phyloP scores from a whole-genome alignment of 768 basidiomycete species.

The Pulveroboletus sp. region DNA sequence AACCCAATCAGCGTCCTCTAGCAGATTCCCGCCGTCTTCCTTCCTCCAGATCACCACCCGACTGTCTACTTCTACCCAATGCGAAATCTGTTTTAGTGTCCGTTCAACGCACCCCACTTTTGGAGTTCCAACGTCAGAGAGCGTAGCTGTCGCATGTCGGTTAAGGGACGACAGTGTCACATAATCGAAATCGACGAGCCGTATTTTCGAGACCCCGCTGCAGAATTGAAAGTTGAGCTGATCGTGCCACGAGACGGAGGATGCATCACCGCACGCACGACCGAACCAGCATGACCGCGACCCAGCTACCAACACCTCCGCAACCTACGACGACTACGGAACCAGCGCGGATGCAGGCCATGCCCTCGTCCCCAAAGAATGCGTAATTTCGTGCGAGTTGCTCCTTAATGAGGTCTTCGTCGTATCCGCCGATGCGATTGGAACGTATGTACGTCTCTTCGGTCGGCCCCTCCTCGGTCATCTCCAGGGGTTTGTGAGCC shows the following conservation, averaged over 20 bases:
- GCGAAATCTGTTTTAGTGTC: conserved; percentile 63
- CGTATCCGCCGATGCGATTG: conserved; percentile 38
- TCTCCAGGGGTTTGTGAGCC: not conserved
- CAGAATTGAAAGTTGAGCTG: not conserved
- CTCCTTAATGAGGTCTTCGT: conserved; percentile 81
- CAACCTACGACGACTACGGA: conserved; percentile 89
- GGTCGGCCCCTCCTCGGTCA: conserved; percentile 1
- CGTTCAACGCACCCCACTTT: conserved; percentile 80
- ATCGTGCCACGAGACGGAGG: not conserved
- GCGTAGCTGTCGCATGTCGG: conserved; percentile 84
- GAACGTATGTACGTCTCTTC: conserved; percentile 18
- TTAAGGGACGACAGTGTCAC: conserved; percentile 94
- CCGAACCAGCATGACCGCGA: conserved; percentile 86
- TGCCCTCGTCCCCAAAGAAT: conserved; percentile 88
- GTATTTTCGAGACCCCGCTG: conserved; percentile 71
- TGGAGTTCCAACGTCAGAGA: conserved; percentile 89
- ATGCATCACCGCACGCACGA: conserved; percentile 52
- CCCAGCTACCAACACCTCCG: conserved; percentile 97
- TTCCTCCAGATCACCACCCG: conserved; percentile 83
- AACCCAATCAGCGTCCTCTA: conserved; percentile 92
- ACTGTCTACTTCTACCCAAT: conserved; percentile 85
- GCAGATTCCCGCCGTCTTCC: conserved; percentile 64
- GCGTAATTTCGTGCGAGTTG: conserved; percentile 91
- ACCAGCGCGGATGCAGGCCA: conserved; percentile 68
- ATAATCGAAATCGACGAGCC: conserved; percentile 93